Evolutionary conservation across 73 alveolate genomes (phyloP).

Genomic region (Diophrys sp.): DNA sequence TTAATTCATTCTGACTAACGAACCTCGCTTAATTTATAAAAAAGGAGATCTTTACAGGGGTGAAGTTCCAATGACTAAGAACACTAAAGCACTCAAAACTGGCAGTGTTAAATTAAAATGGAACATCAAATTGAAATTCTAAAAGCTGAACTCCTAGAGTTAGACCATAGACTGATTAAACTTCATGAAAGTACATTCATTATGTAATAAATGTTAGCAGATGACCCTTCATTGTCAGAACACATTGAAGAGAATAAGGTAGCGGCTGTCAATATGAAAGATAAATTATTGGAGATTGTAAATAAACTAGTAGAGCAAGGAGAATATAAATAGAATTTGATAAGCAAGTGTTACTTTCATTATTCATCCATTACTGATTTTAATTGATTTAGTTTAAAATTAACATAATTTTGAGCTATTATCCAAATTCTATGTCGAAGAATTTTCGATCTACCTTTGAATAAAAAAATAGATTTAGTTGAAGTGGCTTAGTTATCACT

Average conservation of each 20-base stretch:
- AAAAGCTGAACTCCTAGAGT: neutral
- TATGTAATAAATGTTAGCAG: neutral
- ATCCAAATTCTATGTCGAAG: no score
- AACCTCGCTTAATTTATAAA: slow-evolving; percentile 60
- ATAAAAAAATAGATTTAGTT: no score
- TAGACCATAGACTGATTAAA: neutral
- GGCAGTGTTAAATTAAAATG: slow-evolving; percentile 22
- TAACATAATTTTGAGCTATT: no score
- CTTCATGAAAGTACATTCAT: neutral
- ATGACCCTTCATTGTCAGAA: neutral
- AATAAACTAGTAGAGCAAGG: neutral
- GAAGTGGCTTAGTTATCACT: no score
- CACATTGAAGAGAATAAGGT: neutral
- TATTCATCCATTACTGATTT: no score
- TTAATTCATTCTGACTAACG: slow-evolving; percentile 45
- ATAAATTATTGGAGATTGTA: neutral
- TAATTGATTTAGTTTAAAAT: no score
- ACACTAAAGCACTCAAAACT: slow-evolving; percentile 23
- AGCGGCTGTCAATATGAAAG: neutral
- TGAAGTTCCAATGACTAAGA: slow-evolving; percentile 26
- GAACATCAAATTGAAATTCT: neutral
- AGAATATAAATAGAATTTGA: neutral
- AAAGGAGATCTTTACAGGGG: slow-evolving; percentile 49
- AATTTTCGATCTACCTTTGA: no score
- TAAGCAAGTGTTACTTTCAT: neutral